Conservation (phyloP, 805 yeast species). For the Phaffomyces opuntiae region DNA sequence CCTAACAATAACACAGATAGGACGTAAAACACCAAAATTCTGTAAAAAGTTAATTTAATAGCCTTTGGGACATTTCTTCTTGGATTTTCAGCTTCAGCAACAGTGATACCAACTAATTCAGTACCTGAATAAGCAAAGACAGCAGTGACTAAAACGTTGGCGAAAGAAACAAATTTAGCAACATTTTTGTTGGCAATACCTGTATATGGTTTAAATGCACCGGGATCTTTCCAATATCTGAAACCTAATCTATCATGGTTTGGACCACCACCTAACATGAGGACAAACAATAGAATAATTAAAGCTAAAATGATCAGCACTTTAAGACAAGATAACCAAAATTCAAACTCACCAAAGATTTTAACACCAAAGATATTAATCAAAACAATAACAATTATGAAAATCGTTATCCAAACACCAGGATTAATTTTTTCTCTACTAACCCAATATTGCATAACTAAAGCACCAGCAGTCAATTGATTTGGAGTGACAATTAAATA, state of each 20-base stretch:
- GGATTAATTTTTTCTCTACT: conserved; percentile 33
- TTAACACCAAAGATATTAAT: conserved; percentile 46
- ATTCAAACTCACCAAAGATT: conserved; percentile 50
- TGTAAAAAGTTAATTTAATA: conserved; percentile 59
- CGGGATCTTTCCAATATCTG: conserved; percentile 61
- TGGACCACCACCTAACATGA: conserved; percentile 74
- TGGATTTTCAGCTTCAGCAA: conserved; percentile 42
- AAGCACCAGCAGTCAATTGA: conserved; percentile 52
- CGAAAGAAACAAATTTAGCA: conserved; percentile 43
- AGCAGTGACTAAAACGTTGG: conserved; percentile 54
- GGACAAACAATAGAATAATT: conserved; percentile 51
- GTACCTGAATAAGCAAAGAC: conserved; percentile 68
- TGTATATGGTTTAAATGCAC: conserved; percentile 41
- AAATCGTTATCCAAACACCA: conserved; percentile 53
- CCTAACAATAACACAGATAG: conserved; percentile 50
- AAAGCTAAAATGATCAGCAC: conserved; percentile 54
- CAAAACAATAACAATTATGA: conserved; percentile 29
- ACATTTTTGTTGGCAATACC: conserved; percentile 32
- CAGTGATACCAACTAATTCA: conserved; percentile 48
- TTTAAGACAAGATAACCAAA: conserved; percentile 38
- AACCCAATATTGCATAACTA: conserved; percentile 40
- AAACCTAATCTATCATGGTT: conserved; percentile 64
- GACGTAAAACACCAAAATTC: conserved; percentile 66
- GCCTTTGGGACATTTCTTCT: conserved; percentile 40
- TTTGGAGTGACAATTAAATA: conserved; percentile 15